A percentile compares a stretch with the other conserved stretches of the same genome.
Conservation (phyloP, 768 basidiomycete genomes). For the Cystobasidium onofrii region DNA sequence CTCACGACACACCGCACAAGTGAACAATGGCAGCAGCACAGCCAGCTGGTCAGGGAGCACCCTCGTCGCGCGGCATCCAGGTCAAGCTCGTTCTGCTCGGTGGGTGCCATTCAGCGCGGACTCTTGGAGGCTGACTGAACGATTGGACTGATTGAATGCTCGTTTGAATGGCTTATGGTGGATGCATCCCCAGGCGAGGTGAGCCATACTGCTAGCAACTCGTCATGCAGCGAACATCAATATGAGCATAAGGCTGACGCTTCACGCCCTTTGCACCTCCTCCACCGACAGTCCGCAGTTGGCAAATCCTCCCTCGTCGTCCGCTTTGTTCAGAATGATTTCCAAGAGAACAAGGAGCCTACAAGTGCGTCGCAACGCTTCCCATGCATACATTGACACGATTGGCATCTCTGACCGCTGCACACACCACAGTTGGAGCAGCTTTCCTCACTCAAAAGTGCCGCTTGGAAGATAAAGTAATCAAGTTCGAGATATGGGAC, state of each 20-base stretch:
- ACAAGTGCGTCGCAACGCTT: conserved; percentile 1
- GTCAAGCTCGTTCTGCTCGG: conserved; percentile 10
- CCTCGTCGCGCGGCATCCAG: not conserved
- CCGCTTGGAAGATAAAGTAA: conserved; percentile 72
- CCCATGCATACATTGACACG: conserved; percentile 46
- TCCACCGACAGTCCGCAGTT: conserved; percentile 59
- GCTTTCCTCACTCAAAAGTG: conserved; percentile 99
- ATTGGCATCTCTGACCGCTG: conserved; percentile 18
- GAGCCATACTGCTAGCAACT: not conserved
- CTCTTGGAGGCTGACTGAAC: not conserved
- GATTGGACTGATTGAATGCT: not conserved
- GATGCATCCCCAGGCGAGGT: not conserved
- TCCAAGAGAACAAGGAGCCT: conserved; percentile 63
- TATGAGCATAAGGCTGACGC: not conserved
- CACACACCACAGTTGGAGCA: conserved; percentile 48
- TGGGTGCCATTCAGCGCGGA: not conserved
- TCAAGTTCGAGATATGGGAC: conserved; percentile 92
- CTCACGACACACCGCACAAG: not conserved
- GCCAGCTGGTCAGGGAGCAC: not conserved
- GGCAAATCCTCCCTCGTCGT: conserved; percentile 86
- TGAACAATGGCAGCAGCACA: not conserved
- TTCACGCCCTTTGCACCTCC: not conserved
- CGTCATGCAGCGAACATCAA: not conserved
- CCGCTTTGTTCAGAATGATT: conserved; percentile 92
- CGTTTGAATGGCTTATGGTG: not conserved